phyloP scores from a whole-genome alignment of 2,329 filamentous ascomycete species.

The Aspergillus brunneoviolaceus region DNA sequence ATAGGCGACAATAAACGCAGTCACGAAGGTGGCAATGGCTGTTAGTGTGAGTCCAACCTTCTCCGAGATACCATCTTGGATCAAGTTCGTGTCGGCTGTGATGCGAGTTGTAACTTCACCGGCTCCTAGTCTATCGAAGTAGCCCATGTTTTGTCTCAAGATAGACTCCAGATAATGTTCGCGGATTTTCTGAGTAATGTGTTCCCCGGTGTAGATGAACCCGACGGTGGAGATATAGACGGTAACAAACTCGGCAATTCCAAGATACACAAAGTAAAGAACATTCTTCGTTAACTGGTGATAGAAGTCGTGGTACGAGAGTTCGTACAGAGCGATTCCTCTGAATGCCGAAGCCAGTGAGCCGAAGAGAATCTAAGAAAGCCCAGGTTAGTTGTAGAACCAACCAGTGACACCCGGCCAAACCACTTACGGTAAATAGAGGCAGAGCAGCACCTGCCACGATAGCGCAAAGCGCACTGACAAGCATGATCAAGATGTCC shows the following conservation, averaged over 20 bases:
- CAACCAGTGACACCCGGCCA: neutral
- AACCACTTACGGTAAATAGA: conserved; percentile 65
- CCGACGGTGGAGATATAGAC: conserved; percentile 79
- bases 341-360: conserved; percentile 72
- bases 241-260: conserved; percentile 73
- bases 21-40: conserved; percentile 77
- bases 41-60: conserved; percentile 78
- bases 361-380: conserved; percentile 65
- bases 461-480: conserved; percentile 65
- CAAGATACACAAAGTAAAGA: conserved; percentile 83
- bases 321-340: conserved; percentile 55
- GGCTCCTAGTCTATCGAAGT: conserved; percentile 88
- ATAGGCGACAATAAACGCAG: conserved; percentile 88
- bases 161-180: conserved; percentile 81
- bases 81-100: conserved; percentile 87
- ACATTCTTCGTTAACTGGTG: conserved; percentile 62
- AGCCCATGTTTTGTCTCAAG: conserved; percentile 84
- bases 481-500: conserved; percentile 63
- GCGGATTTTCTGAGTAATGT: conserved; percentile 75
- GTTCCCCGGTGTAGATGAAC: conserved; percentile 85
- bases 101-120: conserved; percentile 94
- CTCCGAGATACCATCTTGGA: conserved; percentile 91
- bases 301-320: conserved; percentile 58
- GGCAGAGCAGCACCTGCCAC: conserved; percentile 73
- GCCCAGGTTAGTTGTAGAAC: neutral